Evolutionary conservation across 2,329 filamentous ascomycete genomes (phyloP).

Genomic region (Calonectria montana): DNA sequence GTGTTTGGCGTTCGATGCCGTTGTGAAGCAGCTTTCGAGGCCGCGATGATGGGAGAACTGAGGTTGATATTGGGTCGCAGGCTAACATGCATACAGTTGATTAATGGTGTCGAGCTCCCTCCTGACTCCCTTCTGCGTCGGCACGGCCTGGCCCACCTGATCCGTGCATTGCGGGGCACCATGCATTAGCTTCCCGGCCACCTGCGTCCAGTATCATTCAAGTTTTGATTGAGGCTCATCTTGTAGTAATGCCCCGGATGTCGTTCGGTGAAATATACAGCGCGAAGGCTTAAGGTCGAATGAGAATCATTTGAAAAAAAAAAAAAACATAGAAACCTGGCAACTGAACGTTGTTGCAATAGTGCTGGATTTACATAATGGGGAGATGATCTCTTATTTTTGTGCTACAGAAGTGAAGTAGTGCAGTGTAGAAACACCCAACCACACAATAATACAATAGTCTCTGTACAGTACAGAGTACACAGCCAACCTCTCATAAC

Average conservation of each 20-base stretch:
- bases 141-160: slow-evolving; percentile 43
- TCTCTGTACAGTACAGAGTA: slow-evolving; percentile 33
- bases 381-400: slow-evolving; percentile 23
- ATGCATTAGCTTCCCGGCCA: slow-evolving; percentile 20
- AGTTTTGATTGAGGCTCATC: neutral
- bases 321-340: neutral
- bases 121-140: neutral
- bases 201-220: neutral
- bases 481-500: neutral
- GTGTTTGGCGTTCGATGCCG: slow-evolving; percentile 16
- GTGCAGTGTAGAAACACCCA: neutral
- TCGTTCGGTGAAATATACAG: neutral
- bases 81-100: slow-evolving; percentile 32
- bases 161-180: slow-evolving; percentile 42
- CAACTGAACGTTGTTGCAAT: neutral
- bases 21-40: neutral
- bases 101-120: slow-evolving; percentile 27
- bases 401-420: slow-evolving; percentile 16
- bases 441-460: slow-evolving; percentile 24
- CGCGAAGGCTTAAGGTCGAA: neutral
- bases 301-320: too few species aligned
- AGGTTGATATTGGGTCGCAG: slow-evolving; percentile 37
- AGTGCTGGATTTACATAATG: neutral
- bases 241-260: slow-evolving; percentile 7
- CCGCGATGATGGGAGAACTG: slow-evolving; percentile 14